Percentiles rank a stretch among this genome's conserved stretches.
Conservation (phyloP, 768 basidiomycete genomes). For the Phanerodontia chrysosporium region DNA sequence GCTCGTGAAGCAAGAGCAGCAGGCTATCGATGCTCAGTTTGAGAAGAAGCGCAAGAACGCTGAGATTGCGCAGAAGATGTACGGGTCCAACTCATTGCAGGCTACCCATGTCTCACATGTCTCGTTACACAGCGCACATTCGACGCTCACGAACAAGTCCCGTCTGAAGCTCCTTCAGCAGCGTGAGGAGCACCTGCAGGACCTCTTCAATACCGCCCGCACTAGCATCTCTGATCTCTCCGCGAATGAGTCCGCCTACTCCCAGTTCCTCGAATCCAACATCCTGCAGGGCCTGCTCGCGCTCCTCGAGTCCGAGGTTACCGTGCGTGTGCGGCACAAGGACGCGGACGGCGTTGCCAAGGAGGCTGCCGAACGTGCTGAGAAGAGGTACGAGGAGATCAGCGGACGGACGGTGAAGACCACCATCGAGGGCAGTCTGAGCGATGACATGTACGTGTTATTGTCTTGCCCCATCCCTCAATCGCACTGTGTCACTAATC, state of each 20-base stretch:
- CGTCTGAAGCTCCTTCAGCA: constrained; percentile 86
- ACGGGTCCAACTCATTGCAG: constrained; percentile 20
- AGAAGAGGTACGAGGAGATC: constrained; percentile 65
- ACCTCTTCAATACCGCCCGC: constrained; percentile 77
- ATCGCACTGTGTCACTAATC: neutral
- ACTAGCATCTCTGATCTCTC: constrained; percentile 57
- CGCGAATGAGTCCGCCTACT: constrained; percentile 64
- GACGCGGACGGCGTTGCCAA: constrained; percentile 54
- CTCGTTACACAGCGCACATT: constrained; percentile 65
- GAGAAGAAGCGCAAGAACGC: constrained; percentile 96
- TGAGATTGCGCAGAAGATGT: constrained; percentile 97
- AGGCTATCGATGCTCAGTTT: constrained; percentile 88
- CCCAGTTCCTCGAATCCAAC: constrained; percentile 76
- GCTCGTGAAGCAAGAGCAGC: constrained; percentile 93
- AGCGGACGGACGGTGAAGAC: constrained; percentile 64
- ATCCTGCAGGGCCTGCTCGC: constrained; percentile 84
- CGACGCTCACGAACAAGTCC: constrained; percentile 94
- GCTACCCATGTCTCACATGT: neutral
- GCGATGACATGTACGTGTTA: constrained; percentile 65
- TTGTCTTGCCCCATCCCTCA: no score
- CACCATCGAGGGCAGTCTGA: constrained; percentile 56
- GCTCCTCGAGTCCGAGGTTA: constrained; percentile 71
- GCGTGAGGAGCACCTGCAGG: constrained; percentile 88
- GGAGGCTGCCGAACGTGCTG: constrained; percentile 63
- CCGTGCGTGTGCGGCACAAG: constrained; percentile 60